Evolutionary conservation across 2,329 filamentous ascomycete species (phyloP).

Genomic region (Sordariomycetes sp.): DNA sequence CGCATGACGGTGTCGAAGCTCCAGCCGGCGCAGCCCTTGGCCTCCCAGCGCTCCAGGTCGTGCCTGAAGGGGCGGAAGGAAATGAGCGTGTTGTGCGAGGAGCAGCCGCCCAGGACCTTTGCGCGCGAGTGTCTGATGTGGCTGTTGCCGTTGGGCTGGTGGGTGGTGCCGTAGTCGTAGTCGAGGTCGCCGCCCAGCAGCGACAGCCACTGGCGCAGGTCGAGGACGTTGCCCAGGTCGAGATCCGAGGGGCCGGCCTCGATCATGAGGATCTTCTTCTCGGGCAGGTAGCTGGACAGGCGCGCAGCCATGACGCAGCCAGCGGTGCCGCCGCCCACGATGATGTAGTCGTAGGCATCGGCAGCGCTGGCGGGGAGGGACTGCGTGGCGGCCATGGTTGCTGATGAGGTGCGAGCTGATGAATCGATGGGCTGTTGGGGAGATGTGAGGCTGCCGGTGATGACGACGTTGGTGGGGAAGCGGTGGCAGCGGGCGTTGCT

Average conservation of each 20-base stretch:
- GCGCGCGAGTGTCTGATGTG: constrained; percentile 86
- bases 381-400: constrained; percentile 60
- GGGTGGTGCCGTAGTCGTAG: constrained; percentile 82
- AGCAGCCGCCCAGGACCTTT: constrained; percentile 88
- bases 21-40: constrained; percentile 76
- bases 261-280: constrained; percentile 73
- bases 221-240: constrained; percentile 77
- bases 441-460: neutral
- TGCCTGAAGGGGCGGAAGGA: constrained; percentile 88
- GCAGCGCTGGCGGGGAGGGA: constrained; percentile 54
- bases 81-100: constrained; percentile 88
- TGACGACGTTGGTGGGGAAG: neutral
- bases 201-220: constrained; percentile 79
- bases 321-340: constrained; percentile 78
- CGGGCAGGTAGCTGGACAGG: constrained; percentile 72
- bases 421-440: neutral
- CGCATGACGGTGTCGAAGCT: constrained; percentile 77
- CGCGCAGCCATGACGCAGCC: constrained; percentile 78
- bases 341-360: constrained; percentile 71
- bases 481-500: neutral
- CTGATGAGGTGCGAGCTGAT: neutral
- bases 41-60: constrained; percentile 78
- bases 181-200: constrained; percentile 81
- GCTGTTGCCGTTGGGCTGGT: constrained; percentile 88
- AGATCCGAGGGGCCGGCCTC: constrained; percentile 87